These are phyloP conservation scores for Saccharomycopsis fibuligera DNA, from an alignment of 805 yeast species.

Conservation along the genomic window DNA sequence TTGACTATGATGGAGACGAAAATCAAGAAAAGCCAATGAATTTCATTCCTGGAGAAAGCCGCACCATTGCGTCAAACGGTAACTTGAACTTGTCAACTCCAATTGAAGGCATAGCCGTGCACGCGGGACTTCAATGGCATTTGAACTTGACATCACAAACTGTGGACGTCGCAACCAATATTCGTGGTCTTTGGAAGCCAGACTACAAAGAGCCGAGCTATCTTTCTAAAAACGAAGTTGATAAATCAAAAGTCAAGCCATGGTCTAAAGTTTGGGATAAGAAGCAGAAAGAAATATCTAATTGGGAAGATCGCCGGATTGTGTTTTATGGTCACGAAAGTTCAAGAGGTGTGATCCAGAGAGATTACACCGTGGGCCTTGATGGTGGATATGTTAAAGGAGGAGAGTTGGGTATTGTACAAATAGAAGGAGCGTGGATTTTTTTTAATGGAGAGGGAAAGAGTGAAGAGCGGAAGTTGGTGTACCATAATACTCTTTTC, in stretches of 20 bases:
- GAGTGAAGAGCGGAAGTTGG: too few species aligned
- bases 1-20: too few species aligned
- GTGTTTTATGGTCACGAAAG: conserved; percentile 92
- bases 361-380: conserved; percentile 66
- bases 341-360: conserved; percentile 58
- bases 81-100: conserved; percentile 21
- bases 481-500: too few species aligned
- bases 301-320: conserved; percentile 23
- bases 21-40: neutral
- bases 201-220: conserved; percentile 39
- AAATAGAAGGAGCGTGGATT: too few species aligned
- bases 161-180: conserved; percentile 57
- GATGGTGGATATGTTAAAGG: conserved; percentile 84
- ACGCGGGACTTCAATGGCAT: conserved; percentile 77
- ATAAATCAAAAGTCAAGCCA: conserved; percentile 30
- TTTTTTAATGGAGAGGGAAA: too few species aligned
- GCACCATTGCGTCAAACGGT: conserved; percentile 16
- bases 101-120: conserved; percentile 54
- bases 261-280: conserved; percentile 57
- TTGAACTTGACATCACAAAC: conserved; percentile 38
- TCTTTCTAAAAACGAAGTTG: conserved; percentile 20
- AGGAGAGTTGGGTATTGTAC: conserved; percentile 58
- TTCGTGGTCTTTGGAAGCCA: conserved; percentile 66
- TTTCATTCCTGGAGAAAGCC: neutral
- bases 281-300: conserved; percentile 30